Evolutionary conservation across 345 rosid species (phyloP).

Genomic region (Eucalyptus pauciflora): DNA sequence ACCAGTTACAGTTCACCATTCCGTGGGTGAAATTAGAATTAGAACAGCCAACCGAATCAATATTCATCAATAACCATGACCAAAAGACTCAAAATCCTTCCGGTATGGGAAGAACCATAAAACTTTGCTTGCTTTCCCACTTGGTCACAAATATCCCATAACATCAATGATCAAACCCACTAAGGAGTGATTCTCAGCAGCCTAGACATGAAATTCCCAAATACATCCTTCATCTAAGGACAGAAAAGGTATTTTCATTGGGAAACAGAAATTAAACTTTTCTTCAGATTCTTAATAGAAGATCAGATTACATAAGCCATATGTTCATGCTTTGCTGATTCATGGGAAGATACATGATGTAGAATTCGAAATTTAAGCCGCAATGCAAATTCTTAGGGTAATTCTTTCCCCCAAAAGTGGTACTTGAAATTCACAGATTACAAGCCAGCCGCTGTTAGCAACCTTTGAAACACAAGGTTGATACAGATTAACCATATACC

Average conservation of each 20-base stretch:
- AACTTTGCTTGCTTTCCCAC: not conserved
- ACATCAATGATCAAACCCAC: not conserved
- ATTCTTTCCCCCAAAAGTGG: not conserved
- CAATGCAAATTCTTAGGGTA: not conserved
- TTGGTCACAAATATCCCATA: not conserved
- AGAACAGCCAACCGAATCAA: not conserved
- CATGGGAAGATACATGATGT: not conserved
- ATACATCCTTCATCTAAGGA: not conserved
- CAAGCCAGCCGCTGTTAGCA: not conserved
- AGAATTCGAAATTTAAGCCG: not conserved
- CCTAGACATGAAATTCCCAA: not conserved
- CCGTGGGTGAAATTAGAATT: not conserved
- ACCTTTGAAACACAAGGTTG: not conserved
- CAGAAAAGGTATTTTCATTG: not conserved
- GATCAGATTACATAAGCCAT: not conserved
- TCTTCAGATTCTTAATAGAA: not conserved
- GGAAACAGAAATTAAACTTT: not conserved
- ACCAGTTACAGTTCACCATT: not conserved
- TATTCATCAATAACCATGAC: not conserved
- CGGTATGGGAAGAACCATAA: not conserved
- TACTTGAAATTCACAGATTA: not conserved
- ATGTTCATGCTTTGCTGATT: not conserved
- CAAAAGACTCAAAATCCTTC: not conserved
- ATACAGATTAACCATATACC: not conserved
- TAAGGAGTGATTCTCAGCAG: not conserved